Conservation (phyloP, 306 rosid genomes). For the Vigna hirtella region DNA sequence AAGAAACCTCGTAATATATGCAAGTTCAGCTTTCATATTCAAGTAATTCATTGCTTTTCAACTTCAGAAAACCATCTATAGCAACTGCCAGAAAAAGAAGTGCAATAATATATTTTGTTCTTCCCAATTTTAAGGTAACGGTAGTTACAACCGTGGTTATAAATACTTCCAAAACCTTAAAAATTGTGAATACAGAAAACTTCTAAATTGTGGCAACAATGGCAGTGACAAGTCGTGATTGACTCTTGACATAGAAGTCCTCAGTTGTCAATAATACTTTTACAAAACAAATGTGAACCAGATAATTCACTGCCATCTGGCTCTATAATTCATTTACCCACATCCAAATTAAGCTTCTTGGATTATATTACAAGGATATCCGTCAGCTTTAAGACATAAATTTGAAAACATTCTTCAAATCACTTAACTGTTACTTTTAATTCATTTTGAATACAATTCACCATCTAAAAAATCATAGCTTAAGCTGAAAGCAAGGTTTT, state of each 20-base stretch:
- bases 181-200: neutral
- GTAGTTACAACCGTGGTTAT: neutral
- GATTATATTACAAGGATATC: conserved; percentile 19
- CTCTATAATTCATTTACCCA: conserved; percentile 18
- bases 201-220: neutral
- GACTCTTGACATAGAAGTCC: conserved; percentile 20
- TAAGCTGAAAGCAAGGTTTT: conserved; percentile 13
- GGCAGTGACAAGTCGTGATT: neutral
- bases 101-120: neutral
- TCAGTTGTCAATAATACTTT: neutral
- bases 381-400: neutral
- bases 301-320: neutral
- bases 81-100: conserved; percentile 13
- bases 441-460: conserved; percentile 30
- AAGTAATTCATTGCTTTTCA: conserved; percentile 24
- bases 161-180: neutral
- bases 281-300: conserved; percentile 4
- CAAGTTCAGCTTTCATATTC: conserved; percentile 10
- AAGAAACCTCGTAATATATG: neutral
- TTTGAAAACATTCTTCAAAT: conserved; percentile 5
- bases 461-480: conserved; percentile 15
- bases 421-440: conserved; percentile 9
- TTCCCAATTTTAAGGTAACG: neutral
- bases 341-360: neutral
- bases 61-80: conserved; percentile 13